These are phyloP conservation scores for Cercospora beticola DNA, from an alignment of 2,329 filamentous ascomycete genomes.

Conservation along the genomic window DNA sequence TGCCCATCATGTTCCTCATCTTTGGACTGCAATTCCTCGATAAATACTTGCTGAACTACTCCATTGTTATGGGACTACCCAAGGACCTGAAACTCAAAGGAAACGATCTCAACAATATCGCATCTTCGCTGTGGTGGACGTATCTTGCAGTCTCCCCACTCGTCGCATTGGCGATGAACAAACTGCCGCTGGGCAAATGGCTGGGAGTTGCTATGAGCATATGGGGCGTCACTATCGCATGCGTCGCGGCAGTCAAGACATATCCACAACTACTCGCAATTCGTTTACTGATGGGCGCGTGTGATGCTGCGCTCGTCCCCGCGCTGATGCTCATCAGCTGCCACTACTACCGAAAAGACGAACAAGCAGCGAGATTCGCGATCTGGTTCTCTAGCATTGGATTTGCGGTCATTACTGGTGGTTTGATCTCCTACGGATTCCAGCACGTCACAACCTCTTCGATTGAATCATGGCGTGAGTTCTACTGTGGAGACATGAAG, in stretches of 20 bases:
- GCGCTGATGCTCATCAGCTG: slow-evolving; percentile 23
- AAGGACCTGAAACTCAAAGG: slow-evolving; percentile 23
- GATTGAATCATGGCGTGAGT: slow-evolving; percentile 24
- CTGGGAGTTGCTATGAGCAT: slow-evolving; percentile 18
- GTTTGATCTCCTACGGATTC: slow-evolving; percentile 57
- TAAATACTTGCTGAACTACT: slow-evolving; percentile 65
- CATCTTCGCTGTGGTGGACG: slow-evolving; percentile 23
- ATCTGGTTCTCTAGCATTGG: slow-evolving; percentile 67
- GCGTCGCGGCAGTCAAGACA: slow-evolving; percentile 28
- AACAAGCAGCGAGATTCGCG: slow-evolving; percentile 63
- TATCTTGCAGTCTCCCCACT: slow-evolving; percentile 19
- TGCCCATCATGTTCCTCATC: slow-evolving; percentile 23
- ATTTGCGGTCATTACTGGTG: slow-evolving; percentile 56
- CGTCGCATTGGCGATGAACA: slow-evolving; percentile 38
- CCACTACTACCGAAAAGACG: slow-evolving; percentile 39
- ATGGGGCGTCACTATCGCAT: slow-evolving; percentile 20
- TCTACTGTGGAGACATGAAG: too few species aligned
- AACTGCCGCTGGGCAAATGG: slow-evolving; percentile 41
- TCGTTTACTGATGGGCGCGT: slow-evolving; percentile 21
- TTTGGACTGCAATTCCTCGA: slow-evolving; percentile 19
- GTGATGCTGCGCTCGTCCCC: slow-evolving; percentile 18
- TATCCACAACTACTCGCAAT: slow-evolving; percentile 21
- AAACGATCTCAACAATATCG: slow-evolving; percentile 25
- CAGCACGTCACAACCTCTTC: slow-evolving; percentile 41
- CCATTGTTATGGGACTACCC: slow-evolving; percentile 60